Evolutionary conservation across 129 eudicot genomes (phyloP).

Genomic region (Rutidosis leptorrhynchoides): DNA sequence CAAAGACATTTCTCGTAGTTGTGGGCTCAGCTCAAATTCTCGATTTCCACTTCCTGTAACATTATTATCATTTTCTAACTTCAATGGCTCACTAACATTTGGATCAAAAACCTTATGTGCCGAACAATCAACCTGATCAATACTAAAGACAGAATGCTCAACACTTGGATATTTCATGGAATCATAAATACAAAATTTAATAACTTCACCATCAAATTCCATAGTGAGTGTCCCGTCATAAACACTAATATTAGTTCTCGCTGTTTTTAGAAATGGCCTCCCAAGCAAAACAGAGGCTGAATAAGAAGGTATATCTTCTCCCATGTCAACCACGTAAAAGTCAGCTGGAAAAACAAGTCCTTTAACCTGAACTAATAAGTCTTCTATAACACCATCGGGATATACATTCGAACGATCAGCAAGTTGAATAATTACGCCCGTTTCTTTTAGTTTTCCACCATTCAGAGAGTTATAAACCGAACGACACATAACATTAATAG

Average conservation of each 20-base stretch:
- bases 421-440: no score
- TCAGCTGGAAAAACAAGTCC: background rate
- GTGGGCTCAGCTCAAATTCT: background rate
- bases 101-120: background rate
- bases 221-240: background rate
- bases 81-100: background rate
- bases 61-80: background rate
- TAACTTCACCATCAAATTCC: no score
- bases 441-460: no score
- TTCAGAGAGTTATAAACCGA: no score
- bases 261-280: slow-evolving; percentile 7
- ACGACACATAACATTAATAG: no score
- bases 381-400: slow-evolving; percentile 16
- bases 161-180: no score
- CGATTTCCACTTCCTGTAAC: background rate
- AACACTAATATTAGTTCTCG: slow-evolving; percentile 12
- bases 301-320: background rate
- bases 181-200: no score
- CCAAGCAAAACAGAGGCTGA: background rate
- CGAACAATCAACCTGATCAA: background rate
- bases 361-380: slow-evolving; percentile 14
- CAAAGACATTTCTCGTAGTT: background rate
- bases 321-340: no score
- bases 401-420: background rate
- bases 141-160: no score